Base-by-base conservation (phyloP, 176 grass and related monocot genomes). In the Carex myosuroides region DNA sequence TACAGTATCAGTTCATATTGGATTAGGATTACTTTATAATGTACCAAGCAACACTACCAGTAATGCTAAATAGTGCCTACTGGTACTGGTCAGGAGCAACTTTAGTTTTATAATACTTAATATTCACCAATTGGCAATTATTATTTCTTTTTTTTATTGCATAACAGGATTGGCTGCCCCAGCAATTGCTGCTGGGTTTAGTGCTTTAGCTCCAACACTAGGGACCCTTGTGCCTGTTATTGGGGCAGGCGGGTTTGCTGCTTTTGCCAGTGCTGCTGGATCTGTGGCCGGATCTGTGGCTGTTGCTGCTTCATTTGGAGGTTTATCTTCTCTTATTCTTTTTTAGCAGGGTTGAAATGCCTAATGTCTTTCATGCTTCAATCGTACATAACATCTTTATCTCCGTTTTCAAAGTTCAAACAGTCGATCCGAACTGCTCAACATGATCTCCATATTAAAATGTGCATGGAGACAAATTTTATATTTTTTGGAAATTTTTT, bases 251-350 rank as follows among this genome's bases (percentile, higher is more conserved):
- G 96, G 96, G 58, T 99, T 99, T 87, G 91, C 96, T 90, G 96
- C 96, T 20, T 93, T 99, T 24, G 93, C 96, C 83, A 95, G 56
- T 78, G 96, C 93, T 88, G 93, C 93, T 44, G 93, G 96, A 53
- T 88, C 90, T 69, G 89, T 89, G 55, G 91, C 93, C 79, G 93
- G 93, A 65, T 99, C 96, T 70, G 96, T 95, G 46, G 93, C 91
- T 37, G 96, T 95, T 88, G 93, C 96, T 59, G 96, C 96, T 88
- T 99, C 96, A 6, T 99, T 99, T 88, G 96, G 96, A 92, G 93
- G 96, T 99, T 30, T 11, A 85, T 48, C 21, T 80, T 86, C 46
- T 69, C 8, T 16, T 48, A 73, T 83, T 57, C 24, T 80, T n/a
- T 24, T 54, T 46, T 46, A 39, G 37, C 4, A 6, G 37, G 37